These are phyloP conservation scores for Boletus edulis DNA, from an alignment of 768 basidiomycete species.

Conservation along the genomic window DNA sequence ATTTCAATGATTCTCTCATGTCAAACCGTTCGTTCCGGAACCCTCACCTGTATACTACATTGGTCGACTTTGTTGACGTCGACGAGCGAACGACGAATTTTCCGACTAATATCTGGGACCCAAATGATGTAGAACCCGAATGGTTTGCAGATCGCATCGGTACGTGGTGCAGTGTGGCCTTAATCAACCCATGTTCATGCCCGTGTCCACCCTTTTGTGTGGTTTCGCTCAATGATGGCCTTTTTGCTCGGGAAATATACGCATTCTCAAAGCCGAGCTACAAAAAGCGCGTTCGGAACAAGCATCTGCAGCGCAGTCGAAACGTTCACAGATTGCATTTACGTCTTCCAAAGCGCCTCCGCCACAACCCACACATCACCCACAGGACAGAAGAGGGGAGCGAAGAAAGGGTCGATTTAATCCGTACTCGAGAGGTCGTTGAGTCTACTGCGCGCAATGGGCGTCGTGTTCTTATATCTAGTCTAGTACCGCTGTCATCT, in stretches of 20 bases:
- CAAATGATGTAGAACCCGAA: constrained; percentile 55
- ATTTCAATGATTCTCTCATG: constrained; percentile 97
- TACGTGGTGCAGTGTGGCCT: constrained; percentile 37
- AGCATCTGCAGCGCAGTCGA: constrained; percentile 49
- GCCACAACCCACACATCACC: constrained; percentile 5
- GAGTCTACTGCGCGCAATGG: not conserved
- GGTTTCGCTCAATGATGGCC: not conserved
- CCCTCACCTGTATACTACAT: constrained; percentile 91
- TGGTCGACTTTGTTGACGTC: constrained; percentile 92
- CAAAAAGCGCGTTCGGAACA: constrained; percentile 68
- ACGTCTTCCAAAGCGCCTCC: constrained; percentile 32
- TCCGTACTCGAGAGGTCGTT: constrained; percentile 27
- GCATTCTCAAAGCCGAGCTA: constrained; percentile 47
- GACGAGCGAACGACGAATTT: constrained; percentile 89
- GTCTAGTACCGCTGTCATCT: constrained; percentile 4
- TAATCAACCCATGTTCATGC: constrained; percentile 27
- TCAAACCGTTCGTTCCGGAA: constrained; percentile 91
- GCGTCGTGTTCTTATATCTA: constrained; percentile 9
- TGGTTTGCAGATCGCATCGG: constrained; percentile 83
- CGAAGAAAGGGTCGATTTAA: constrained; percentile 27
- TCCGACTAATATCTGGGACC: constrained; percentile 70
- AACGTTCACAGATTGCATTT: constrained; percentile 65
- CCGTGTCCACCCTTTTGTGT: constrained; percentile 10
- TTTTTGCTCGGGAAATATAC: constrained; percentile 2
- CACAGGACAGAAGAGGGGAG: constrained; percentile 17